These are phyloP conservation scores for Incumbomyces delicatus DNA, from an alignment of 2,329 filamentous ascomycete species.

Conservation along the genomic window DNA sequence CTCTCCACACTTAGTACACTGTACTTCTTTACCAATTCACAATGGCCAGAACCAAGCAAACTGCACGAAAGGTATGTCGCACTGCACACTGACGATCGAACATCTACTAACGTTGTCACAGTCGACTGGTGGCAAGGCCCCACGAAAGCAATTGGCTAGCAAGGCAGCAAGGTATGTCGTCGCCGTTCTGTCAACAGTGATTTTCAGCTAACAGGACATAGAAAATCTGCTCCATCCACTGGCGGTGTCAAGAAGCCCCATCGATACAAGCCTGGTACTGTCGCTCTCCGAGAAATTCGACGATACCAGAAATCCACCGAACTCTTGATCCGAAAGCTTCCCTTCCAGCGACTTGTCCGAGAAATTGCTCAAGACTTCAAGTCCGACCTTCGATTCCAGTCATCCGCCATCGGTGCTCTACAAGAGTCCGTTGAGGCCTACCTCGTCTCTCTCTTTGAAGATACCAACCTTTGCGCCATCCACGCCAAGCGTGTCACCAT, in stretches of 20 bases:
- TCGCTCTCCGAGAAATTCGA: conserved; percentile 97
- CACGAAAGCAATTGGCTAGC: conserved; percentile 91
- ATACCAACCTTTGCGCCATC: conserved; percentile 97
- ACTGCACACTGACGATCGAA: too few relatives aligned
- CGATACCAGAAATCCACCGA: conserved; percentile 97
- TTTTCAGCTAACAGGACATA: conserved; percentile 36
- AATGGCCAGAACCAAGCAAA: conserved; percentile 46
- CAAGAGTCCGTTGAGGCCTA: conserved; percentile 99
- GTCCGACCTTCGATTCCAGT: conserved; percentile 94
- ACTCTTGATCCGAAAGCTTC: conserved; percentile 90
- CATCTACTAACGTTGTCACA: too few relatives aligned
- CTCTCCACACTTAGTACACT: conserved; percentile 31
- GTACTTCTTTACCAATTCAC: conserved; percentile 21
- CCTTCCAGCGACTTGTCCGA: conserved; percentile 93
- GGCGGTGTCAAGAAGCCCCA: conserved; percentile 96
- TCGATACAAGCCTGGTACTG: conserved; percentile 81
- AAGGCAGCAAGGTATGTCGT: conserved; percentile 55
- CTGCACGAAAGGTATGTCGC: conserved; percentile 36
- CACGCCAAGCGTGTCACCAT: conserved; percentile 99
- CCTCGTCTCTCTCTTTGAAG: conserved; percentile 95
- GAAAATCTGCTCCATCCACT: conserved; percentile 95
- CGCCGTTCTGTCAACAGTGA: neutral
- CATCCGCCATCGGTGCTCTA: conserved; percentile 89
- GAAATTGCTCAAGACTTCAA: conserved; percentile 96
- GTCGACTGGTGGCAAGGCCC: conserved; percentile 50